Evolutionary conservation across 768 basidiomycete genomes (phyloP), one percentile per base, ranked within the genome.

Genomic region (Russula dissimulans): DNA sequence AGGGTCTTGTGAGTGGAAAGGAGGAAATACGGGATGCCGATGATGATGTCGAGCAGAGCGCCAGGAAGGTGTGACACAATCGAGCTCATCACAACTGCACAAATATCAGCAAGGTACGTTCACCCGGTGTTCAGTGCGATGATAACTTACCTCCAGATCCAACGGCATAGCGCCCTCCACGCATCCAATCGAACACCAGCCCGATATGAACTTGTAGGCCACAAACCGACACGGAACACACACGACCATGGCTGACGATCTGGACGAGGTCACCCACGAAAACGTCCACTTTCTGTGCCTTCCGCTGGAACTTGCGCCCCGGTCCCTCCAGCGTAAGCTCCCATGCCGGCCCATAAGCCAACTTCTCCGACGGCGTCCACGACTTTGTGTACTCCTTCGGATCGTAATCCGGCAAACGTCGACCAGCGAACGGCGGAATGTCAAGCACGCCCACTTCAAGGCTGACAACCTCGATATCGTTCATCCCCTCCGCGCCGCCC

Each of bases 341-440:
- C 70, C 87, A 87, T 10, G 87, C 87, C 10, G 82, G 73, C 2
- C 86, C 87, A 68, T 91, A 91, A 15, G 84, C 81, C 43, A 82
- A 67, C 67, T 82, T 85, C 70, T 91, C 89, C 6, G 86, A 83
- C 8, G 82, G 77, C 7, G 81, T 89, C 89, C 89, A 91, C 44
- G 78, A 77, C 59, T 83, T 81, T 78, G 84, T 87, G 73, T 67
- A 77, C 77, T 68, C 56, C 34, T 64, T 60, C 6, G 55, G 26
- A 49, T 39, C 59, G 46, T 54, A 76, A 75, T 36, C 76, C 69
- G 43, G 73, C 76, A 46, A 72, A 70, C 5, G 74, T 69, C 17
- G 70, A 65, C 22, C 67, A 34, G 41, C 56, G 56, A 42, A 55
- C 43, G 46, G 49, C n/a, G 41, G 55, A 45, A 57, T 59, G 48